Base-by-base conservation (phyloP, 176 grass and related monocot genomes). In the Ensete ventricosum region DNA sequence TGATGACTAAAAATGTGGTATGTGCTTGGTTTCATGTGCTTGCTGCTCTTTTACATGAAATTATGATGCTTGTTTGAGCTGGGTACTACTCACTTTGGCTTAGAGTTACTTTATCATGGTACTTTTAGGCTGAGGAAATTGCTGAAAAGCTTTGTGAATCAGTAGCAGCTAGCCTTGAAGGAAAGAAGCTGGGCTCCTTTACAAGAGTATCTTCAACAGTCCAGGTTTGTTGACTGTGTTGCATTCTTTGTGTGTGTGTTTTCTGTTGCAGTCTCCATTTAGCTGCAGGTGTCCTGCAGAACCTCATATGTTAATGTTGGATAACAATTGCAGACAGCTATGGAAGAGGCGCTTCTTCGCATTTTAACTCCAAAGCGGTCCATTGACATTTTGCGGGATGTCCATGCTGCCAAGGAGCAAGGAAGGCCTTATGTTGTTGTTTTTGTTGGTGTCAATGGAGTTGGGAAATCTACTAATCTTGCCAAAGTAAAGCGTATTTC, bases 1-100 rank as follows among this genome's bases (percentile, higher is more conserved):
- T 93, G 65, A 97, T 97, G 93, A 90, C 87, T 52, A 96, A 96
- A 71, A 92, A 96, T 50, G 88, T 98, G 94, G 94, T 93, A 89
- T 80, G 94, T 54, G 58, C 83, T 72, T 79, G 71, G 53, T 69
- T 9, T 50, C 50, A 11, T n/a, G 2, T 49, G 67, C 23, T 49
- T 50, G 48, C 16, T 43, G 69, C 50, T 43, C 34, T 43, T 34
- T 64, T 70, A 50, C 14, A 50, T 50, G 0, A 21, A 20, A 17
- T 50, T 70, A 12, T 9, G 16, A 21, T 50, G 9, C n/a, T 50
- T 70, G 9, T 3, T 70, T 17, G 20, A 20, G 43, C 1, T 43
- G 34, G 67, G 19, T 70, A 1, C 67, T 50, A 50, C 2, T 9
- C 5, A 21, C 13, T 67, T 11, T 50, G 9, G 16, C 67, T 12